A percentile compares a stretch with the other conserved stretches of the same genome.
Conservation (phyloP, 352 stramenopile species). For the Phytophthora macrochlamydospora region DNA sequence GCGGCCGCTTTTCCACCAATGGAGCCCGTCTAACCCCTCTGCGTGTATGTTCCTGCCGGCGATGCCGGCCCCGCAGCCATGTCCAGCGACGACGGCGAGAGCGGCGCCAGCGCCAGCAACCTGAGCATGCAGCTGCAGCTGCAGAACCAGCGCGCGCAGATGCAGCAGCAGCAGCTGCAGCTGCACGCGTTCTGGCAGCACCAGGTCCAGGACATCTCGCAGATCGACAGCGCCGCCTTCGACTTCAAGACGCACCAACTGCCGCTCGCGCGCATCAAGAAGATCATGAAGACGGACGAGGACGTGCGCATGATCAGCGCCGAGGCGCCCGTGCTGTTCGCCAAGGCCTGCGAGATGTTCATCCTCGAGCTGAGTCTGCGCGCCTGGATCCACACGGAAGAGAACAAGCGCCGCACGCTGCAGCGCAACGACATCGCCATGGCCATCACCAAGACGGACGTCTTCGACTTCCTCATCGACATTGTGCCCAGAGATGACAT, state of each 20-base stretch:
- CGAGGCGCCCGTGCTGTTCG: constrained; percentile 92
- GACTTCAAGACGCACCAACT: constrained; percentile 92
- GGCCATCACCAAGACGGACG: constrained; percentile 91
- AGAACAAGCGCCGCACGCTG: constrained; percentile 93
- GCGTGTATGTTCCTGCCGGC: not conserved
- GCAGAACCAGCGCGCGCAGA: constrained; percentile 85
- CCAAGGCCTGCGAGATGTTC: constrained; percentile 96
- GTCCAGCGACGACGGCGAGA: constrained; percentile 53
- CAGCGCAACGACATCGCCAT: constrained; percentile 91
- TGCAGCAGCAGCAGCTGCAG: constrained; percentile 88
- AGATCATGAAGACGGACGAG: constrained; percentile 96
- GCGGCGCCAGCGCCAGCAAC: constrained; percentile 44
- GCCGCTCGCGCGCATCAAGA: constrained; percentile 94
- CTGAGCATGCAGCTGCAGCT: constrained; percentile 83
- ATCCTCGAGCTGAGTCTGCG: constrained; percentile 91
- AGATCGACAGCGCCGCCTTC: constrained; percentile 85
- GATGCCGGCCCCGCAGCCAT: constrained; percentile 32
- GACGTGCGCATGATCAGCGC: constrained; percentile 95
- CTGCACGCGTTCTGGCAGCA: constrained; percentile 89
- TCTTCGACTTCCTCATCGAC: constrained; percentile 94
- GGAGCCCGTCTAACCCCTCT: constrained; percentile 23
- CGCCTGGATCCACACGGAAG: constrained; percentile 91
- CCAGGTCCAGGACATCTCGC: constrained; percentile 88
- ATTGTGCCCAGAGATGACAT: constrained; percentile 91
- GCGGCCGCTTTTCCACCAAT: constrained; percentile 77